These are phyloP conservation scores for Trichosporon faecale DNA, from an alignment of 1,284 basidiomycete species.

Conservation along the genomic window DNA sequence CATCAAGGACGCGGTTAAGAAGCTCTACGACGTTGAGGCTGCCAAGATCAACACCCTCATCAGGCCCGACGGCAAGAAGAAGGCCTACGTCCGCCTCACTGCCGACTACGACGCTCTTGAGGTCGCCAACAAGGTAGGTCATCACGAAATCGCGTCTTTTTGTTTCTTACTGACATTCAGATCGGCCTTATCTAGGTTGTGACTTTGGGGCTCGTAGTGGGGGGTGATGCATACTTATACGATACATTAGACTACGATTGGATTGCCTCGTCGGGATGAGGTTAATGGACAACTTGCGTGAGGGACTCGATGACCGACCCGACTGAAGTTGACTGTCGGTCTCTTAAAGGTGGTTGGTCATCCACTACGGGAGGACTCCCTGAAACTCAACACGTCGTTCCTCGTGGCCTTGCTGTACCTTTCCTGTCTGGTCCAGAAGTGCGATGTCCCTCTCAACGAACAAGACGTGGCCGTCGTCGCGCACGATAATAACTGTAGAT, in stretches of 20 bases:
- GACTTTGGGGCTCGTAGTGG: constrained; percentile 20
- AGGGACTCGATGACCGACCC: too few species aligned
- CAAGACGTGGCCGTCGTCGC: constrained; percentile 37
- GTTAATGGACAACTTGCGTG: background rate
- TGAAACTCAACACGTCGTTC: constrained; percentile 31
- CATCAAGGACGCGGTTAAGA: constrained; percentile 99
- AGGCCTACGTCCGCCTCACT: constrained; percentile 94
- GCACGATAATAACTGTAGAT: constrained; percentile 45
- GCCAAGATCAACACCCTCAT: constrained; percentile 98
- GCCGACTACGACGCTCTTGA: constrained; percentile 96
- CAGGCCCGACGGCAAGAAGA: constrained; percentile 99
- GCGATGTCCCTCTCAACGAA: constrained; percentile 48
- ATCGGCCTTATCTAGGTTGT: constrained; percentile 53
- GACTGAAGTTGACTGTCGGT: too few species aligned
- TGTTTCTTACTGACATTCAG: constrained; percentile 25
- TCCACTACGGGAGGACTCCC: background rate
- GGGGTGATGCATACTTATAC: constrained; percentile 27
- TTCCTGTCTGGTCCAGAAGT: constrained; percentile 30
- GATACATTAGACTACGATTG: constrained; percentile 13
- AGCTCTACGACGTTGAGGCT: constrained; percentile 95
- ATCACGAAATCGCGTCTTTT: background rate
- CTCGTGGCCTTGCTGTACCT: constrained; percentile 24
- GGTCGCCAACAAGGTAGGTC: constrained; percentile 93
- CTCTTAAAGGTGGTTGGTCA: too few species aligned
- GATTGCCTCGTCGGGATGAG: background rate